Evolutionary conservation across 305 asterid species (phyloP), one percentile per base, ranked within the genome.

Genomic region (Fraxinus paxiana): DNA sequence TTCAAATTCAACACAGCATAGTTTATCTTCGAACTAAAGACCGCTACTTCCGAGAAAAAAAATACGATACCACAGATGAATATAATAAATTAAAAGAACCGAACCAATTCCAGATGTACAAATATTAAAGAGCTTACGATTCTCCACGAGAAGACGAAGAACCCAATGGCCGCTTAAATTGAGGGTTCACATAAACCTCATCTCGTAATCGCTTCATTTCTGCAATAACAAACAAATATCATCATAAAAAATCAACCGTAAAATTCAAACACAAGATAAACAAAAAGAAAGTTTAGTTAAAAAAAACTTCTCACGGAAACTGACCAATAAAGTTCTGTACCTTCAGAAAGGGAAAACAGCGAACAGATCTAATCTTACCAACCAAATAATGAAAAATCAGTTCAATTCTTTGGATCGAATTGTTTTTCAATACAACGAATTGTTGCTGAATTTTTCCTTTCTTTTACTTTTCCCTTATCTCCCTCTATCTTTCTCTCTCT

Each of bases 161-260:
- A 75, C 86, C 89, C 69, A 89, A 86, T 37, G 91, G 93, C 79
- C 95, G 88, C 88, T 91, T 91, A 72, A 93, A 88, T 85, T 89
- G 95, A 80, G 94, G 91, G 85, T 83, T 90, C 79, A 84, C 83
- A 70, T 61, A 86, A 71, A 81, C 91, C 80, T 93, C 97, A 76
- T 93, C 97, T 82, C 97, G 81, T 75, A 86, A 81, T 82, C 97
- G 88, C 90, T 93, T 93, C 97, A 93, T 93, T 82, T 83, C 88
- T 84, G 81, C 81, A 84, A 77, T 81, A 51, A 81, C 65, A 67
- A 77, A 65, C 35, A 65, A 41, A 6, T 70, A 83, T 79, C 81
- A 82, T 31, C 80, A 77, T 24, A 78, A 79, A 2, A 71, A 61
- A 59, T 31, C 73, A 22, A 81, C 51, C 78, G 31, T 15, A 73